These are phyloP conservation scores for Fusarium lyarnte DNA, from an alignment of 2,329 filamentous ascomycete species.

Conservation along the genomic window DNA sequence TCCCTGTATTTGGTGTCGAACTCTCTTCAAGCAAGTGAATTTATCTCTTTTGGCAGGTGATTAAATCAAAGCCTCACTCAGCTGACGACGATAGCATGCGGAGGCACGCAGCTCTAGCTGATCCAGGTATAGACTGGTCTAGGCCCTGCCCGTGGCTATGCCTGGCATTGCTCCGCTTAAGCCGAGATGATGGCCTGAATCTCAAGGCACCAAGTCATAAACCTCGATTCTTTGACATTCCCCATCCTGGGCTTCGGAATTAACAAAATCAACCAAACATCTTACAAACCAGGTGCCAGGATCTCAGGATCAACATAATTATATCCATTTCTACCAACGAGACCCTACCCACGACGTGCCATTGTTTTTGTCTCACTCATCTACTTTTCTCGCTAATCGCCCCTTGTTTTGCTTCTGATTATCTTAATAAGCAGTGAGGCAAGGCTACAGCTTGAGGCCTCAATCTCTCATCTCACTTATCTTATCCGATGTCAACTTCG, in stretches of 20 bases:
- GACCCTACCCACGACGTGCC: not conserved
- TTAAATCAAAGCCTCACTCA: not conserved
- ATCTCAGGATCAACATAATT: constrained; percentile 20
- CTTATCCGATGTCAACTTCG: constrained; percentile 32
- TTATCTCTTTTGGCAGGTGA: not conserved
- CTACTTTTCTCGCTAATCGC: not conserved
- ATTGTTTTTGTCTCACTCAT: not conserved
- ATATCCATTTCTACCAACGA: constrained; percentile 12
- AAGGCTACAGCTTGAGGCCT: constrained; percentile 1
- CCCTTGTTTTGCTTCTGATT: constrained; percentile 1
- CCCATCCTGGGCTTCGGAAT: not conserved
- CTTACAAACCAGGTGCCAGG: constrained; percentile 33
- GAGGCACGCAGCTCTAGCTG: not conserved
- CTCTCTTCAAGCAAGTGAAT: not conserved
- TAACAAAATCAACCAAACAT: constrained; percentile 34
- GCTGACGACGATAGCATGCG: not conserved
- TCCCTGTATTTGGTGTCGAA: not conserved
- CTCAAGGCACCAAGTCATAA: constrained; percentile 8
- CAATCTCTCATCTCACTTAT: constrained; percentile 9
- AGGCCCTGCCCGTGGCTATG: not conserved
- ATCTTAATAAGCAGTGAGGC: constrained; percentile 31
- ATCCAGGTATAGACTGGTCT: not conserved
- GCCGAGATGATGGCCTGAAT: constrained; percentile 11
- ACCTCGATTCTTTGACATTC: constrained; percentile 18
- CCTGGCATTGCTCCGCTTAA: constrained; percentile 9